Percentiles rank a stretch among this genome's conserved stretches.
Conservation (phyloP, 176 grass and related monocot genomes). For the Cenchrus americanus region DNA sequence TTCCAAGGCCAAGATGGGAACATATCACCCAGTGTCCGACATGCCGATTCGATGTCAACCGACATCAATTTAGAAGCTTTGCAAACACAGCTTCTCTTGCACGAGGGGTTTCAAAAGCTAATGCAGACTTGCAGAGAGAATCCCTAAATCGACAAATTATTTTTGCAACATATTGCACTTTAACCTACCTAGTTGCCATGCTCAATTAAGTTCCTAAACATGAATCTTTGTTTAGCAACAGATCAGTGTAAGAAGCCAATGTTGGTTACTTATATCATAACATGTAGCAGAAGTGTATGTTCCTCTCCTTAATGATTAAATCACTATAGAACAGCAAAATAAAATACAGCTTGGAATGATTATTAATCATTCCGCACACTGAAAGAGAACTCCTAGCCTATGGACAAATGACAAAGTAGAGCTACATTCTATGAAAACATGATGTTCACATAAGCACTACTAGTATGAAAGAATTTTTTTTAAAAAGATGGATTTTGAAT, state of each 20-base stretch:
- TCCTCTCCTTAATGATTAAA: neutral
- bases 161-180: conserved; percentile 1
- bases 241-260: too few relatives aligned
- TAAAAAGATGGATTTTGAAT: neutral
- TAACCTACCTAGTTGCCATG: neutral
- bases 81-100: neutral
- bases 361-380: too few relatives aligned
- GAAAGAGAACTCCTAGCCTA: too few relatives aligned
- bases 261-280: neutral
- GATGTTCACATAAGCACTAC: neutral
- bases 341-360: too few relatives aligned
- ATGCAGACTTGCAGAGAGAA: neutral
- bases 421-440: neutral
- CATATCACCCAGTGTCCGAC: neutral
- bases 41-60: neutral
- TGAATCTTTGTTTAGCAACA: neutral
- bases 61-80: conserved; percentile 1
- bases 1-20: neutral
- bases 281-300: neutral
- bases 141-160: neutral
- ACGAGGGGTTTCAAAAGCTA: neutral
- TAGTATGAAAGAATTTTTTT: neutral
- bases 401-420: neutral
- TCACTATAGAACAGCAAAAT: too few relatives aligned
- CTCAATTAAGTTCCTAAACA: neutral